phyloP scores from a whole-genome alignment of 1,284 basidiomycete species.

The Schizophyllum commune region DNA sequence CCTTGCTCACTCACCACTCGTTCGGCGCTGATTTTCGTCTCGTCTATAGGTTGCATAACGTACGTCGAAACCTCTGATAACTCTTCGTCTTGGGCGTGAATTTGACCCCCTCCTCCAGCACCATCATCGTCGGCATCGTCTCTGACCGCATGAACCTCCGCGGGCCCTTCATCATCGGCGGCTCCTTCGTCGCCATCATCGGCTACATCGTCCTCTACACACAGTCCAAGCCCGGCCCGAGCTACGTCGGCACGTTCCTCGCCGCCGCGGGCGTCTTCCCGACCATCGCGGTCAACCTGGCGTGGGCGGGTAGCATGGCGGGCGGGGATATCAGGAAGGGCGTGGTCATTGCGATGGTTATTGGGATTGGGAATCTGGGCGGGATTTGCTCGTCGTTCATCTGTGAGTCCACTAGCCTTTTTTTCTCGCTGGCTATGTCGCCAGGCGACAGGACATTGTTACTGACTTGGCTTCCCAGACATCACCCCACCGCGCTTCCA shows the following conservation, averaged over 20 bases:
- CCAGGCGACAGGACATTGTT: no score
- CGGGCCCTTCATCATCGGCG: constrained; percentile 21
- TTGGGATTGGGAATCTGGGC: constrained; percentile 22
- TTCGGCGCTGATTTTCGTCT: not conserved
- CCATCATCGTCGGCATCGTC: constrained; percentile 14
- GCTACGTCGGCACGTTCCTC: constrained; percentile 20
- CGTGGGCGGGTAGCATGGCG: constrained; percentile 23
- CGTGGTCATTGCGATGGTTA: constrained; percentile 22
- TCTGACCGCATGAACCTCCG: constrained; percentile 20
- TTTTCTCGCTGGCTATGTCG: no score
- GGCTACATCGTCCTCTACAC: constrained; percentile 22
- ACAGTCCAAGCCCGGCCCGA: constrained; percentile 16
- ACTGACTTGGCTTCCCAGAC: constrained; percentile 2
- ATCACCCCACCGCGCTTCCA: constrained; percentile 36
- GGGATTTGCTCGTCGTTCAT: constrained; percentile 26
- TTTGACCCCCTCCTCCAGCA: not conserved
- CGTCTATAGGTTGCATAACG: constrained; percentile 8
- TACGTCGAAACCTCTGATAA: no score
- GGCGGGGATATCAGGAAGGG: constrained; percentile 21
- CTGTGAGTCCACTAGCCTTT: constrained; percentile 5
- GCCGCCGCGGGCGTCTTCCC: constrained; percentile 23
- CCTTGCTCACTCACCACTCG: no score
- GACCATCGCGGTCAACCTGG: constrained; percentile 21
- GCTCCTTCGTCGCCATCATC: constrained; percentile 14
- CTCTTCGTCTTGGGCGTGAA: no score